These are phyloP conservation scores for Syzygium aromaticum DNA, from an alignment of 345 rosid genomes.

Conservation along the genomic window DNA sequence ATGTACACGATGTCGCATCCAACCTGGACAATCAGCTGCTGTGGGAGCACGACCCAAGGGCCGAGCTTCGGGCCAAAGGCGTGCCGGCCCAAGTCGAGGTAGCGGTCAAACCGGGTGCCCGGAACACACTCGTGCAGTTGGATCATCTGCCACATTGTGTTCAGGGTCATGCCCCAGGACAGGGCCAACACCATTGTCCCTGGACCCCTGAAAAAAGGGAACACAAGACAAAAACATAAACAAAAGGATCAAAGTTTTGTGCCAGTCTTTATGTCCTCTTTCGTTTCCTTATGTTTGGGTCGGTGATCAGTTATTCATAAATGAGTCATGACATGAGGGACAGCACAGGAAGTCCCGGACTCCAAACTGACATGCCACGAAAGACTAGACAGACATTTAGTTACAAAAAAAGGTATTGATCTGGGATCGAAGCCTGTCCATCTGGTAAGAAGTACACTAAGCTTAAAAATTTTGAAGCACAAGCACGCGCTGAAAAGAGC, in stretches of 20 bases:
- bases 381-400: neutral
- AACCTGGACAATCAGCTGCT: constrained; percentile 86
- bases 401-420: neutral
- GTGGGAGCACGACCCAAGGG: constrained; percentile 87
- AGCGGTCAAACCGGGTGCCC: constrained; percentile 83
- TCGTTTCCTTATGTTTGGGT: neutral
- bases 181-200: constrained; percentile 51
- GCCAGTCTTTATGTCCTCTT: neutral
- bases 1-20: constrained; percentile 92
- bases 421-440: neutral
- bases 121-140: constrained; percentile 91
- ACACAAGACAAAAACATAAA: neutral
- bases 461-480: neutral
- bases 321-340: neutral
- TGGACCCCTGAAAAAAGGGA: constrained; percentile 60
- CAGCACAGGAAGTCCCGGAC: neutral
- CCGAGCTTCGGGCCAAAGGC: constrained; percentile 84
- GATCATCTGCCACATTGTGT: constrained; percentile 98
- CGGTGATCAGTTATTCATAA: neutral
- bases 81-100: constrained; percentile 74
- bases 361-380: neutral
- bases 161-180: constrained; percentile 85
- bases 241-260: neutral
- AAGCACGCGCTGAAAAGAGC: neutral
- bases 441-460: neutral